These are phyloP conservation scores for Pugionium dolabratum DNA, from an alignment of 345 rosid genomes.

Conservation along the genomic window DNA sequence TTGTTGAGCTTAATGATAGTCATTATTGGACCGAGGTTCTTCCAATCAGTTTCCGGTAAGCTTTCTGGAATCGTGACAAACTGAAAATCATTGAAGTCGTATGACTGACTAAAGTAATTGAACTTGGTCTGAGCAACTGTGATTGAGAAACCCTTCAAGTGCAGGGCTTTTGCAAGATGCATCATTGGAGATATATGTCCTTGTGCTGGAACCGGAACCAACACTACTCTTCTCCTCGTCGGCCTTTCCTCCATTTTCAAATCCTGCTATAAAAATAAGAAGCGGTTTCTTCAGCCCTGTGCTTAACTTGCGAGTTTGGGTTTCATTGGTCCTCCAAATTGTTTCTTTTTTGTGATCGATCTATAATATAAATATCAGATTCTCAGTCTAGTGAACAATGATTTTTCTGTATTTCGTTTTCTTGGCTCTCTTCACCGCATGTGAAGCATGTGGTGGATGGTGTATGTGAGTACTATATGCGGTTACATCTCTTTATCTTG, in stretches of 20 bases:
- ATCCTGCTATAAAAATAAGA: not conserved
- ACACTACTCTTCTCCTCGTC: not conserved
- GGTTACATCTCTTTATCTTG: constrained; percentile 16
- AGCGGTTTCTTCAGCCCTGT: not conserved
- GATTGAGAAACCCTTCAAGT: constrained; percentile 40
- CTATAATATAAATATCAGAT: not conserved
- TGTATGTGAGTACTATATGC: constrained; percentile 8
- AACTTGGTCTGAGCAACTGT: constrained; percentile 30
- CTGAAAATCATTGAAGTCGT: constrained; percentile 19
- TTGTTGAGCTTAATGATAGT: constrained; percentile 29
- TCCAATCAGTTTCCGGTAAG: constrained; percentile 16
- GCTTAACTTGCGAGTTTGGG: no score
- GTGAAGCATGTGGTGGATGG: constrained; percentile 6
- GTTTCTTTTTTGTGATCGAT: no score
- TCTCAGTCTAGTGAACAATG: not conserved
- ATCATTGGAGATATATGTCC: constrained; percentile 68
- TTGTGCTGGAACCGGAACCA: constrained; percentile 56
- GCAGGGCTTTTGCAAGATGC: constrained; percentile 52
- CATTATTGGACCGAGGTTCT: constrained; percentile 5
- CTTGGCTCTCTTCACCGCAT: not conserved
- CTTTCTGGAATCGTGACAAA: constrained; percentile 32
- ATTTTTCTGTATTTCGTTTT: not conserved
- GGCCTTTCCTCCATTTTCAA: constrained; percentile 20
- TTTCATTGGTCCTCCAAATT: no score
- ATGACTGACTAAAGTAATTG: not conserved